Base-by-base conservation (phyloP, 1,139 yeast species). In the Zygosaccharomyces pseudobailii region DNA sequence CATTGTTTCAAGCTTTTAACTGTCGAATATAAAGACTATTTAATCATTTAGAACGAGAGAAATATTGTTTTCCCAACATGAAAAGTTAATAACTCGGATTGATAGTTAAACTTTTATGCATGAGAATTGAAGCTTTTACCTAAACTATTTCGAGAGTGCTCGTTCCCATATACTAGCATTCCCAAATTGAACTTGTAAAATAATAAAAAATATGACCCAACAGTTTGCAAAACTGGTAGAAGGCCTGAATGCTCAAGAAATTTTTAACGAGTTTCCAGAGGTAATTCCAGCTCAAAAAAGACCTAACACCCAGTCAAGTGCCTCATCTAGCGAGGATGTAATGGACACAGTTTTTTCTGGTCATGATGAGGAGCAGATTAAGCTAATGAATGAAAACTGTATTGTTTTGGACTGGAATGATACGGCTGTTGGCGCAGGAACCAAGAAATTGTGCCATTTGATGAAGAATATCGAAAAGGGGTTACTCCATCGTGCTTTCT, bases 381-480 rank as follows among this genome's bases (percentile, higher is more conserved):
- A 82, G 62, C 75, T 92, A 55, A 92, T 94, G 99, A 95, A 89
- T 58, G 99, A 92, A 69, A 82, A 90, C 55, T 92, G 99, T 69
- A 89, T 92, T 55, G 96, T 92, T 3, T 74, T 90, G 55, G 96
- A 92, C 67, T 83, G 86, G 72, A 71, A 89, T 59, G 98, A 92
- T 66, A 71, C 65, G 46, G 96, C 97, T 7, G 73, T 89, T 43
- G 98, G 97, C 22, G 90, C 96, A 3, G 97, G 94, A 13, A 87
- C 97, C 50, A 92, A 92, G 70, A 94, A 90, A 69, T 71, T 87
- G 46, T 89, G 96, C 62, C 99, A 92, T 65, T 70, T 92, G 48
- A 87, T 89, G 95, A 77, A 78, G 41, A 90, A 90, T 67, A 92
- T 92, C 61, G 74, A 88, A 55, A 71, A 72, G 50, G 98, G 98